Evolutionary conservation across 257 asterid genomes (phyloP), one percentile per base, ranked within the genome.

Genomic region (Mentha longifolia): DNA sequence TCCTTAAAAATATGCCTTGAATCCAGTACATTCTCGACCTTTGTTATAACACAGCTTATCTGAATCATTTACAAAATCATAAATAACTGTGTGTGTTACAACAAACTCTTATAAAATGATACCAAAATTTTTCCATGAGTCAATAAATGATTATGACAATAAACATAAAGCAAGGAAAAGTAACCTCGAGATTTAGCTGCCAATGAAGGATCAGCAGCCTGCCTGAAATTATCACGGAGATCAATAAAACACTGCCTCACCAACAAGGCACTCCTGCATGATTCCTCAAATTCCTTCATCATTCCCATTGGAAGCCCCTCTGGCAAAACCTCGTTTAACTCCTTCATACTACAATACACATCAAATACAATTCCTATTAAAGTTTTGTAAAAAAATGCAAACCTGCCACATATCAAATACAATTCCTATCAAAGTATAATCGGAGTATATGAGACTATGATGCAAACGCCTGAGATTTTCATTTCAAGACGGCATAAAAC

Each of bases 281-380:
- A 85, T 62, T 87, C 98, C 86, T 89, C 98, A 28, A 92, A 95
- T 78, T 95, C 99, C 86, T 92, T 89, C 65, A 77, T 30, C 98
- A 95, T 95, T 51, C 98, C 99, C 67, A 58, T n/a, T 0, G 98
- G 96, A 67, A 89, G 78, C 37, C 99, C 99, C 82, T 92, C 99
- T 1, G 98, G 98, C 69, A 95, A 79, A 70, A 77, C 76, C 64
- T 74, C 80, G 45, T 82, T 81, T 61, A 89, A 85, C 68, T 87
- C 97, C 71, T 85, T 89, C 87, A 78, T 77, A 61, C 99, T 95
- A 81, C 64, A 75, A 80, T 76, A 17, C 2, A 59, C 15, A 35
- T 37, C 10, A 22, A 63, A 80, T 58, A 63, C 3, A 54, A 76
- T 77, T 68, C 42, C 61, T 72, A 56, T 45, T 70, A 75, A 28